Base-by-base conservation (phyloP, 805 yeast species). In the Jamesozyma spencerorum region DNA sequence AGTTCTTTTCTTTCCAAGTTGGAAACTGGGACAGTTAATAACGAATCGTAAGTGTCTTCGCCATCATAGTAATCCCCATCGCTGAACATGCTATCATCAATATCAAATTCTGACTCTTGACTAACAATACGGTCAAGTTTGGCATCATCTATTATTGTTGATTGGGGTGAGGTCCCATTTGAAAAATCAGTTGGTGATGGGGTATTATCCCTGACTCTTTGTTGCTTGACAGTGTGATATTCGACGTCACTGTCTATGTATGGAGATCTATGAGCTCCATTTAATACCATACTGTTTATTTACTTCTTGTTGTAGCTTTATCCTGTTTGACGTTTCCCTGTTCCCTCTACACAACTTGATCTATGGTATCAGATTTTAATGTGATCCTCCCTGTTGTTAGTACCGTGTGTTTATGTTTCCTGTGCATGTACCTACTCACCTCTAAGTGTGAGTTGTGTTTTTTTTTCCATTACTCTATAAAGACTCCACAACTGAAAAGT, bases 51-150 rank as follows among this genome's bases (percentile, higher is more conserved):
- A 8, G 45, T 47, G 11, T 32, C 30, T 6, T 34, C 35, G 22
- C 34, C 34, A 14, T 34, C 36, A 28, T 17, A 31, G 18, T 22
- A 39, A 2, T 34, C 42, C 6, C 30, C 51, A 26, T 53, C 65
- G 29, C 53, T 51, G 13, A 36, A 46, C 19, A 45, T 38, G 1
- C 40, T 44, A 34, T 49, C 57, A 34, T 53, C 55, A 11, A 50
- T 36, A 13, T 51, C 59, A 32, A 50, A 49, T 18, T 49, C 58
- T 8, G 58, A 55, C 5, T 47, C 53, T 20, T 46, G 34, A 27
- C 43, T 48, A 18, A 19, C 13, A 2, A 37, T 17, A 31, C 20
- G 22, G 4, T 10, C 6, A 5, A 13, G 15, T n/a, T 22, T 34
- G 15, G 6, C 8, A 14, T 14, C n/a, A 7, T 15, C 4, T 3